Evolutionary conservation across 23 red algal genomes (phyloP).

Genomic region (Gracilaria gracilis): DNA sequence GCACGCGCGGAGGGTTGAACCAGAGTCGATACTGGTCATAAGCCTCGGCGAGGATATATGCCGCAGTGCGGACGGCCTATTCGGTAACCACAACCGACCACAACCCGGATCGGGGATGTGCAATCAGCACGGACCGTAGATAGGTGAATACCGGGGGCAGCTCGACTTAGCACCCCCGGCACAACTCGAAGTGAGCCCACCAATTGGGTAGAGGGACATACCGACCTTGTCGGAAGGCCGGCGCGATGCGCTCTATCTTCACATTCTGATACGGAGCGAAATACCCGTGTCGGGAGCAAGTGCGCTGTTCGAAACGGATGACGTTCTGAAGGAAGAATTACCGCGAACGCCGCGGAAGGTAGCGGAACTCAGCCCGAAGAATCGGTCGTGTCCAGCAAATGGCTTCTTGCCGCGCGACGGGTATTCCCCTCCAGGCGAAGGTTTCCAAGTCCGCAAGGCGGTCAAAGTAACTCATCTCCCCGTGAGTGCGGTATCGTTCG

Average conservation of each 20-base stretch:
- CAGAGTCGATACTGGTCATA: slow-evolving; percentile 20
- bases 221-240: background rate
- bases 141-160: slow-evolving; percentile 19
- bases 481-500: background rate
- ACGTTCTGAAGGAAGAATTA: background rate
- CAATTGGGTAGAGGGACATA: slow-evolving; percentile 10
- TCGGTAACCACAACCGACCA: slow-evolving; percentile 16
- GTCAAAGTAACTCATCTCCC: background rate
- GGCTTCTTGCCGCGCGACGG: background rate
- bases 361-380: slow-evolving; percentile 1
- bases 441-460: background rate
- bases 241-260: background rate
- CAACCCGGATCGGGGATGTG: background rate
- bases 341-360: background rate
- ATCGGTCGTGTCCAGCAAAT: background rate
- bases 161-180: slow-evolving; percentile 5
- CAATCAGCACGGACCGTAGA: background rate
- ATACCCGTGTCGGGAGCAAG: background rate
- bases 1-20: background rate
- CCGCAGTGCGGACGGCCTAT: background rate
- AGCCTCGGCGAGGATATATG: background rate
- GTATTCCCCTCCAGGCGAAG: background rate
- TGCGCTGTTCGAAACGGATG: background rate
- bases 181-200: slow-evolving; percentile 13
- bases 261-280: slow-evolving; percentile 24